Evolutionary conservation across 345 rosid genomes (phyloP).

Genomic region (Moricandia moricandioides): DNA sequence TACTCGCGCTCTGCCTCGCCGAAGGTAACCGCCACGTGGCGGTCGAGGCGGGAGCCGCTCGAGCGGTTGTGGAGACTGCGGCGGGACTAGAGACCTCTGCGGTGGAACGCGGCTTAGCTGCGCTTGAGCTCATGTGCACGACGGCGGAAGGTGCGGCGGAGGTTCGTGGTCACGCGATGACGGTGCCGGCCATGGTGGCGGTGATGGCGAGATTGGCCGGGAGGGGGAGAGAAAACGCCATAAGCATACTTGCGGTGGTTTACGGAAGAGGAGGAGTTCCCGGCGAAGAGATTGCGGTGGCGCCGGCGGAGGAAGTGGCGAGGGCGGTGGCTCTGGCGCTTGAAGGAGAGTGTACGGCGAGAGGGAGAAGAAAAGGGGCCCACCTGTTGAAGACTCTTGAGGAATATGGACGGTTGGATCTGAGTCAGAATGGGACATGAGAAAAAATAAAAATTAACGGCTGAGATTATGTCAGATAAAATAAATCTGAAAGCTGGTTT

Average conservation of each 20-base stretch:
- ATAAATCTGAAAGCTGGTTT: conserved; percentile 35
- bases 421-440: conserved; percentile 42
- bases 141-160: conserved; percentile 75
- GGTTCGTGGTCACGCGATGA: conserved; percentile 72
- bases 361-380: conserved; percentile 76
- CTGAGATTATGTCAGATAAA: conserved; percentile 35
- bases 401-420: conserved; percentile 60
- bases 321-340: conserved; percentile 77
- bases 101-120: conserved; percentile 78
- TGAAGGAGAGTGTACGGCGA: conserved; percentile 73
- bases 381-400: conserved; percentile 70
- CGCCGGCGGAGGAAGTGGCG: conserved; percentile 86
- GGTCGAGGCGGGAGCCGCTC: conserved; percentile 72
- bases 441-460: conserved; percentile 42
- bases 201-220: conserved; percentile 82
- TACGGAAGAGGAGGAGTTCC: conserved; percentile 39
- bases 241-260: conserved; percentile 70
- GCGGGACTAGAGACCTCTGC: conserved; percentile 65
- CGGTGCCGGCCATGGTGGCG: conserved; percentile 88
- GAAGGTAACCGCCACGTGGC: conserved; percentile 80
- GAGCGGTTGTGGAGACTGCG: conserved; percentile 64
- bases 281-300: conserved; percentile 37
- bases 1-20: conserved; percentile 71
- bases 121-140: conserved; percentile 76
- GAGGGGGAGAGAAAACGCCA: conserved; percentile 81